A percentile compares a stretch with the other conserved stretches of the same genome.
Conservation (phyloP, 345 rosid genomes). For the Brassica juncea region DNA sequence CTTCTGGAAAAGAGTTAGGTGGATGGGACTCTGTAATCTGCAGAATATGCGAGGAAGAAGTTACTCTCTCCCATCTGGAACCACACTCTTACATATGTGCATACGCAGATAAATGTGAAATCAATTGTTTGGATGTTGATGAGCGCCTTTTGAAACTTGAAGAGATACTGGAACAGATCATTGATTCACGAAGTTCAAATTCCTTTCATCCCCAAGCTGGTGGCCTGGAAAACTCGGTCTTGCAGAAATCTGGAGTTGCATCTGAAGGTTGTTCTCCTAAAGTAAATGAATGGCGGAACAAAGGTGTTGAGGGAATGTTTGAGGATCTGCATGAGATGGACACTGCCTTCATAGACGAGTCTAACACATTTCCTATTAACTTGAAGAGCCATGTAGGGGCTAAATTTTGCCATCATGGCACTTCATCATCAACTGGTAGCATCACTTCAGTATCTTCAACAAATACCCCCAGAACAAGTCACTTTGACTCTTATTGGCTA, state of each 20-base stretch:
- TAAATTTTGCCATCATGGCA: slow-evolving; percentile 58
- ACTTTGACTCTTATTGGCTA: slow-evolving; percentile 79
- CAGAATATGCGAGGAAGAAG: slow-evolving; percentile 80
- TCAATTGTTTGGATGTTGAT: slow-evolving; percentile 67
- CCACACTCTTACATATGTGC: slow-evolving; percentile 87
- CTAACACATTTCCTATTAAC: slow-evolving; percentile 46
- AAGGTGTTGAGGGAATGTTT: slow-evolving; percentile 86
- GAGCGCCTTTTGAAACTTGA: slow-evolving; percentile 70
- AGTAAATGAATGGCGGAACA: slow-evolving; percentile 71
- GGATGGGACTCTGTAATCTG: slow-evolving; percentile 62
- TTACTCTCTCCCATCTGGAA: slow-evolving; percentile 68
- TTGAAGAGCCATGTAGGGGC: slow-evolving; percentile 57
- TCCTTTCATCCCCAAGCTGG: slow-evolving; percentile 45
- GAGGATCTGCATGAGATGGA: slow-evolving; percentile 94
- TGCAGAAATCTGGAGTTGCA: slow-evolving; percentile 48
- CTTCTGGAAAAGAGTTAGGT: slow-evolving; percentile 29
- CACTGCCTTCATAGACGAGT: slow-evolving; percentile 73
- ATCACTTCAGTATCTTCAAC: slow-evolving; percentile 78
- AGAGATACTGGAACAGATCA: slow-evolving; percentile 74
- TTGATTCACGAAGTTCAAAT: slow-evolving; percentile 59
- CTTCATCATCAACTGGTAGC: slow-evolving; percentile 78
- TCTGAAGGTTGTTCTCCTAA: slow-evolving; percentile 73
- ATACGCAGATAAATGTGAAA: slow-evolving; percentile 81
- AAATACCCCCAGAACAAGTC: slow-evolving; percentile 75
- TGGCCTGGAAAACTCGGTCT: slow-evolving; percentile 56